A percentile compares a stretch with the other conserved stretches of the same genome.
phyloP scores from a whole-genome alignment of 805 yeast genomes.

The Cyberlindnera subsufficiens region DNA sequence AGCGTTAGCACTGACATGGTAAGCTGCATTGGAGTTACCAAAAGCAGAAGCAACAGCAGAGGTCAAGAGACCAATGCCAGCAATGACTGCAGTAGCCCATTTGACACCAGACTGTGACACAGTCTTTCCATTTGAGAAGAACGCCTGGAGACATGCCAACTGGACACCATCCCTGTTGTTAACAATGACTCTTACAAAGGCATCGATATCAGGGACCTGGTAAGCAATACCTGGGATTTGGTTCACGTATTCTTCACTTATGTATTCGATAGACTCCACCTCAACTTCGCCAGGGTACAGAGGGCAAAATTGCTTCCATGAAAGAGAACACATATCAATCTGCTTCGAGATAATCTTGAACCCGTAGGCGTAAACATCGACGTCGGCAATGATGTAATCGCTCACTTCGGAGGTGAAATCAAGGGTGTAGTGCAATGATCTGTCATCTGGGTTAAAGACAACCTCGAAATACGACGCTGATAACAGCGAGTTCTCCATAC shows the following conservation, averaged over 20 bases:
- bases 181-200: conserved; percentile 65
- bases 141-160: conserved; percentile 90
- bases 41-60: conserved; percentile 80
- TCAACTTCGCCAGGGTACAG: conserved; percentile 76
- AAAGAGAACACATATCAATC: conserved; percentile 55
- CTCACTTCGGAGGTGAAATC: conserved; percentile 63
- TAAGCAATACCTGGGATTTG: conserved; percentile 82
- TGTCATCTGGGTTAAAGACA: conserved; percentile 63
- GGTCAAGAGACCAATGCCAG: conserved; percentile 78
- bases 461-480: conserved; percentile 74
- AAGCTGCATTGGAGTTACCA: conserved; percentile 86
- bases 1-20: conserved; percentile 83
- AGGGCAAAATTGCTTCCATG: conserved; percentile 90
- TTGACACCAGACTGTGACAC: conserved; percentile 92
- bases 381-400: conserved; percentile 61
- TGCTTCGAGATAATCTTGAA: conserved; percentile 54
- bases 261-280: conserved; percentile 63
- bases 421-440: conserved; percentile 61
- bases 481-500: conserved; percentile 72
- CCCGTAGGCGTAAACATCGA: conserved; percentile 83
- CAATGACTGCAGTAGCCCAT: conserved; percentile 90
- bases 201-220: conserved; percentile 91
- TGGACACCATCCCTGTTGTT: conserved; percentile 47
- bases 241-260: conserved; percentile 41
- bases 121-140: conserved; percentile 81